Base-by-base conservation (phyloP, 106 monocot species). In the Amphibolis antarctica region DNA sequence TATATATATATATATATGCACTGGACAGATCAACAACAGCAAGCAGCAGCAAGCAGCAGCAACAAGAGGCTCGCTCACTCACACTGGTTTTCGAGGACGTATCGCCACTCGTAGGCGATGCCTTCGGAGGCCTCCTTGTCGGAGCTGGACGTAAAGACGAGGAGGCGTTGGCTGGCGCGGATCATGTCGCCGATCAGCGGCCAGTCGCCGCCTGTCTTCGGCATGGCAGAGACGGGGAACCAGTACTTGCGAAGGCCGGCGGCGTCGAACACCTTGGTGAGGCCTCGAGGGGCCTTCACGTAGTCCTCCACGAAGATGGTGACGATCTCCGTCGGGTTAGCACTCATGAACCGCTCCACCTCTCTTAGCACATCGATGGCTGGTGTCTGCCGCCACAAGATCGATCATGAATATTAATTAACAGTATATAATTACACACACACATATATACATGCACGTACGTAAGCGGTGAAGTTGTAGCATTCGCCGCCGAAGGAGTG, bases 391-490 rank as follows among this genome's bases (percentile, higher is more conserved):
- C 53, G n/a, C n/a, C n/a, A 0, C 54, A 45, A 23, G n/a, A 42
- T 44, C 0, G 12, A 47, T 19, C 47, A 18, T 13, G 13, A 42
- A 49, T 49, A 17, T 36, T n/a, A 64, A 44, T 23, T 15, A 25
- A 42, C 28, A 26, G 22, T 64, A 22, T 22, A 11, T 27, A 22
- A 5, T 50, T 54, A 46, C 43, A 43, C 9, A 21, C 17, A 59
- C 13, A 15, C 9, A 53, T 43, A 46, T 2, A 50, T 31, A 18
- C 15, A 28, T 26, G 7, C 9, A 36, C 79, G 85, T 78, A 94
- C 93, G 46, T 83, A 94, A 25, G 88, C 86, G 10, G 93, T 94
- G 81, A 83, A 79, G 68, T 88, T 86, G 75, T 79, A 89, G 64
- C 93, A 94, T 1, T 72, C 66, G 25, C 88, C 88, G 18, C 79